Evolutionary conservation across 2,329 filamentous ascomycete species (phyloP), one percentile per base, ranked within the genome.

Genomic region (Fusarium nelsonii): DNA sequence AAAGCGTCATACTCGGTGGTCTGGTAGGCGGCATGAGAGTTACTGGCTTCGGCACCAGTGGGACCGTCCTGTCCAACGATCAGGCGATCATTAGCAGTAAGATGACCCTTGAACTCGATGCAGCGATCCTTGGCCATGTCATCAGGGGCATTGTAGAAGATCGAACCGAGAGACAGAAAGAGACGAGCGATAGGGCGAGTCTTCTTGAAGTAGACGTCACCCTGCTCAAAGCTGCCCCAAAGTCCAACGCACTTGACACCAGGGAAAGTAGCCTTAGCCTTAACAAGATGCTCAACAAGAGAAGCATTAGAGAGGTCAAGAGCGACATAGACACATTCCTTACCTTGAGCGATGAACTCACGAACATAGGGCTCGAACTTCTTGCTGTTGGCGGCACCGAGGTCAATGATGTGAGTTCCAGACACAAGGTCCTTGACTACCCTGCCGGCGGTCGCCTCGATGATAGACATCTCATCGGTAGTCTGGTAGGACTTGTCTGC

Each of bases 101-200:
- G 33, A n/a, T 73, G 67, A 2, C 39, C 30, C 8, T 44, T 48
- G 36, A 75, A 74, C 9, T 67, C 52, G 2, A 41, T 12, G 28
- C 69, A 73, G 3, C 73, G 71, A 3, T 68, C 64, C 4, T 54
- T 36, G 12, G 58, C 65, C 59, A 75, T 64, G 0, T 34, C n/a
- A 3, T 73, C 68, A 0, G 73, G 72, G 0, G 62, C 73, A 10
- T 75, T 75, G 58, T 58, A 75, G 48, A 75, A 74, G 26, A 74
- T 72, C 0, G 59, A 67, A 0, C 73, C 73, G 0, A 75, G 63
- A 0, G 72, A 73, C 0, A 75, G 52, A 43, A 73, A 75, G 0
- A 75, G 67, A 0, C 65, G 58, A 11, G 51, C 45, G 0, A 9
- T 1, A 7, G 63, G 55, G 0, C 53, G 53, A 2, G 72, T 72